Evolutionary conservation across 805 yeast species (phyloP), one percentile per base, ranked within the genome.

Genomic region (Yamadazyma laniorum): DNA sequence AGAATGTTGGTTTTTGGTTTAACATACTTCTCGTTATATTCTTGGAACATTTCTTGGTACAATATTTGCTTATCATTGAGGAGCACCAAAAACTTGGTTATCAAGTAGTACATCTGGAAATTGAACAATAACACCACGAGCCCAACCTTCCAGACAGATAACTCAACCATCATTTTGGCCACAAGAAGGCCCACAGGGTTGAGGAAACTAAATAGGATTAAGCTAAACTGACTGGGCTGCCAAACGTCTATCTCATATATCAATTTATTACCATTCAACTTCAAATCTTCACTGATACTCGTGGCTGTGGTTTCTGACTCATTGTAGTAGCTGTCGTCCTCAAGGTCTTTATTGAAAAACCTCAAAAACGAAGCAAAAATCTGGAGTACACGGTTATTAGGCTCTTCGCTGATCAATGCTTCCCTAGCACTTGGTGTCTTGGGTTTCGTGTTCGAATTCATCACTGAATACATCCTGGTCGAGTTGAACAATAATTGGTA

Each of bases 201-300:
- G 45, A 79, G 79, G 1, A 75, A 57, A 2, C 76, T 64, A 19
- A 75, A 67, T 2, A 83, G 48, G 33, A 65, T 59, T 5, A 82
- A 62, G 22, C 70, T 70, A 53, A 82, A 80, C 45, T 67, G 67
- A 0, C 82, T 71, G 0, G 91, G 91, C 29, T 68, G 65, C 95
- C 95, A 85, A 34, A 82, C 73, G 14, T 60, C 62, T 29, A 85
- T 55, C 40, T 76, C 74, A 77, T 83, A 82, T 23, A 71, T 70
- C 15, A 62, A 61, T 19, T 64, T 61, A 21, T 64, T 47, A 16
- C 36, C 34, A 12, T 42, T 42, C 16, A 47, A 34, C 29, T 47
- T 49, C 15, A 46, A 30, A 14, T 50, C 46, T 27, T 48, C 48
- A 7, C 49, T 47, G 14, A 29, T 30, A 13, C 29, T 11, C 4